Evolutionary conservation across 2,329 filamentous ascomycete species (phyloP), one percentile per base, ranked within the genome.

Genomic region (Phialophora verrucosa): DNA sequence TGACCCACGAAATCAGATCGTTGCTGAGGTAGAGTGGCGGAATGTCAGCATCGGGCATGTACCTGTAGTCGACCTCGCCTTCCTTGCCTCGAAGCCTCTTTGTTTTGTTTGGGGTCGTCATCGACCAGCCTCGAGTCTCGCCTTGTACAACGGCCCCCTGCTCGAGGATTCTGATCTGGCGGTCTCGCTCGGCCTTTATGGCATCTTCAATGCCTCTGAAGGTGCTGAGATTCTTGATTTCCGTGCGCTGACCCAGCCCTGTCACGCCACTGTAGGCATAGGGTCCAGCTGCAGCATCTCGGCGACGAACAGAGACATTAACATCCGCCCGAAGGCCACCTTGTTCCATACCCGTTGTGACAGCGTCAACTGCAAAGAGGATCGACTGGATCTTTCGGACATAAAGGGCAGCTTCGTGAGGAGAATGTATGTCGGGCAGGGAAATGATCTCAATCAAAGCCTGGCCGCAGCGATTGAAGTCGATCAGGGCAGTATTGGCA

Each of bases 41-140:
- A 14, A 99, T 83, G 75, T 99, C 95, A 4, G 95, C 92, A 76
- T 99, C 95, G 0, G 95, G 94, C 94, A 99, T 98, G 76, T 99
- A 99, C 50, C 95, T 86, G 78, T 99, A 99, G 78, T 99, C 95
- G 5, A 98, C 93, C 75, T 97, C 94, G 56, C 95, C 95, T 77
- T 98, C 95, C 77, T 99, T 99, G 29, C 92, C 92, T 73, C 95
- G 87, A 51, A 99, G 81, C 49, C 90, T 86, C 65, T 87, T 88
- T 3, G 95, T 98, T 76, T 93, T 90, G 3, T 87, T 92, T 5
- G 71, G 71, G 69, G 88, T 90, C 2, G 93, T 93, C 27, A 97
- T 85, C 0, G 92, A 91, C 93, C 93, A 99, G 5, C 95, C 94
- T 64, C 95, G 86, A 7, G 95, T 99, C 80, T 99, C 95, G 53